Percentiles rank a stretch among this genome's conserved stretches.
Conservation (phyloP, 2,329 filamentous ascomycete species). For the Trichoderma pleuroti region DNA sequence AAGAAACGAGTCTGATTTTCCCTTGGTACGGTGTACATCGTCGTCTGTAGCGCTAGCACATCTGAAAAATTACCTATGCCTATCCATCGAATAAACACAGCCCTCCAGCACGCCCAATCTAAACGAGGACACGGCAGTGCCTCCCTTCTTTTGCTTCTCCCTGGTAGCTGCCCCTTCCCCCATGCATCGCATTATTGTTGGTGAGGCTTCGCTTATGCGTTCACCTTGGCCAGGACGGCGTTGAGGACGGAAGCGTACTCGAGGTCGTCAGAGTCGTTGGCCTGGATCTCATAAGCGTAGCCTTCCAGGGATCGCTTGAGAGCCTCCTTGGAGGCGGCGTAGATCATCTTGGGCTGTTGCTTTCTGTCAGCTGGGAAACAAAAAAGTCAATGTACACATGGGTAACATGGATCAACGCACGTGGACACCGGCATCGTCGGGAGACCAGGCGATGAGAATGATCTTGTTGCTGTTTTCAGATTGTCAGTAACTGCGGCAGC, state of each 20-base stretch:
- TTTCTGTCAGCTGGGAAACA: background rate
- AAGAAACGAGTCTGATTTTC: slow-evolving; percentile 10
- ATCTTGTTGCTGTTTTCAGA: slow-evolving; percentile 63
- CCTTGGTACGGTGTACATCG: slow-evolving; percentile 15
- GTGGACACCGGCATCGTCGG: slow-evolving; percentile 75
- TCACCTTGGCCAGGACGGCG: slow-evolving; percentile 47
- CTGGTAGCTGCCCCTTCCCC: background rate
- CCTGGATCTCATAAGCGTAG: slow-evolving; percentile 73
- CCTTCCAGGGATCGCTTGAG: slow-evolving; percentile 77
- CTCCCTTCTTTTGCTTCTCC: background rate
- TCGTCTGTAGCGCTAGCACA: slow-evolving; percentile 18
- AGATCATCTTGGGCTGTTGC: slow-evolving; percentile 77
- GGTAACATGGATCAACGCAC: slow-evolving; percentile 45
- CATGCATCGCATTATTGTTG: slow-evolving; percentile 13
- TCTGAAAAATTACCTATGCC: slow-evolving; percentile 18
- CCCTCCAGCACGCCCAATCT: background rate
- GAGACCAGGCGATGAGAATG: slow-evolving; percentile 75
- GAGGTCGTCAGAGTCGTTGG: slow-evolving; percentile 79
- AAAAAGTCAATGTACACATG: background rate
- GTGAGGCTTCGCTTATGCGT: slow-evolving; percentile 12
- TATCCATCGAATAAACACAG: slow-evolving; percentile 9
- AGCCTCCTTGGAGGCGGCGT: slow-evolving; percentile 83
- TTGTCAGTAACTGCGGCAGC: slow-evolving; percentile 24
- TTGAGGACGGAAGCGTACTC: slow-evolving; percentile 70
- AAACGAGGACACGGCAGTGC: slow-evolving; percentile 5